Conservation (phyloP, 2,329 filamentous ascomycete genomes). For the Colletotrichum shisoi region DNA sequence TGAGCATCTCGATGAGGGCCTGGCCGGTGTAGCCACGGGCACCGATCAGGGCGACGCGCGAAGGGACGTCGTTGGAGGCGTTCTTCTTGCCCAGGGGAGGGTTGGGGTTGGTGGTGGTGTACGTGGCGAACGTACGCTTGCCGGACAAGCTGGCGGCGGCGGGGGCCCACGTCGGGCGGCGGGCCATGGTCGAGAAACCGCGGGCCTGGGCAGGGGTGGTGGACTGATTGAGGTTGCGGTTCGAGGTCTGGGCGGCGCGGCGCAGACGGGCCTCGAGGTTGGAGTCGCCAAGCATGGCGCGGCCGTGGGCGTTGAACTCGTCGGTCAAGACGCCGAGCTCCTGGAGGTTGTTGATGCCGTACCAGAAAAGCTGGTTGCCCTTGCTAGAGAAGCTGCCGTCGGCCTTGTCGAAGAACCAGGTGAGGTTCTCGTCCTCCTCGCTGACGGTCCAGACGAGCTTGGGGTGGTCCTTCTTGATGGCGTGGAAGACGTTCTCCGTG, state of each 20-base stretch:
- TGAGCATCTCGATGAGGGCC: constrained; percentile 85
- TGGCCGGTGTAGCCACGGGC: constrained; percentile 95
- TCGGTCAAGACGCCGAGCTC: constrained; percentile 84
- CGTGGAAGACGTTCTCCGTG: constrained; percentile 91
- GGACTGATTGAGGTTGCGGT: constrained; percentile 56
- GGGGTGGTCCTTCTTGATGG: constrained; percentile 91
- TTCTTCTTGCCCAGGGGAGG: constrained; percentile 90
- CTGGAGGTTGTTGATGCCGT: constrained; percentile 81
- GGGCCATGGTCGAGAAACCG: constrained; percentile 70
- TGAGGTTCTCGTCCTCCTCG: constrained; percentile 93
- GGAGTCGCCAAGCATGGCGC: constrained; percentile 86
- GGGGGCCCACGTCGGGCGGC: constrained; percentile 46
- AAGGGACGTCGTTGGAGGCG: constrained; percentile 73
- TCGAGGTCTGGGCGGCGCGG: constrained; percentile 75
- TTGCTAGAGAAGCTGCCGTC: constrained; percentile 87
- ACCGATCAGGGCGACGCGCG: constrained; percentile 86
- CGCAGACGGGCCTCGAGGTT: constrained; percentile 88
- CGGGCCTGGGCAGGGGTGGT: constrained; percentile 50
- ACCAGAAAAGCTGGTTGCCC: constrained; percentile 95
- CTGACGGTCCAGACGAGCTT: constrained; percentile 96
- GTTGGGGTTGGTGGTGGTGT: constrained; percentile 80
- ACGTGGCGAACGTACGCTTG: constrained; percentile 46
- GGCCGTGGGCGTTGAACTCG: constrained; percentile 82
- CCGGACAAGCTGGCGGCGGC: constrained; percentile 33
- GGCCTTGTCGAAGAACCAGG: constrained; percentile 98